Evolutionary conservation across 371 early-diverging fungal genomes (phyloP).

Genomic region (Gilbertella persicaria): DNA sequence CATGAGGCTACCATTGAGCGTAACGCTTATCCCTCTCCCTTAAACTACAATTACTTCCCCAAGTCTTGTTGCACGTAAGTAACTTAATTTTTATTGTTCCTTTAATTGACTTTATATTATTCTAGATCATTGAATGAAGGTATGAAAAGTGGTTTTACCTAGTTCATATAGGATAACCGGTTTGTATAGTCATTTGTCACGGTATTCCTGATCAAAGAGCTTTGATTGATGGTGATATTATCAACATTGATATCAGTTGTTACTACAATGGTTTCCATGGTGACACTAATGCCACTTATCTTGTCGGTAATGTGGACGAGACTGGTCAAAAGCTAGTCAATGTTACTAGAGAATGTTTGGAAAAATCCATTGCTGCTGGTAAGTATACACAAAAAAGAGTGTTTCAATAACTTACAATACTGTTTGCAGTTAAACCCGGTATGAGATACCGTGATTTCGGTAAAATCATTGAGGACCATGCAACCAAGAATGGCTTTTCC

Average conservation of each 20-base stretch:
- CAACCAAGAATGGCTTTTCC: slow-evolving; percentile 79
- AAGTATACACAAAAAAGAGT: slow-evolving; percentile 30
- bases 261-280: slow-evolving; percentile 91
- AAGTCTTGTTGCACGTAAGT: slow-evolving; percentile 91
- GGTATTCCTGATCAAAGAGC: slow-evolving; percentile 91
- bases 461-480: slow-evolving; percentile 84
- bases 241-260: slow-evolving; percentile 91
- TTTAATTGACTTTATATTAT: slow-evolving; percentile 5
- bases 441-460: slow-evolving; percentile 90
- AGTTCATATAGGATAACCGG: background rate
- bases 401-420: slow-evolving; percentile 19
- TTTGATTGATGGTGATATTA: slow-evolving; percentile 88
- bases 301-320: slow-evolving; percentile 85
- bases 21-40: slow-evolving; percentile 90
- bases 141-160: slow-evolving; percentile 3
- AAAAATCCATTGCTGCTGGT: slow-evolving; percentile 87
- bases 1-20: slow-evolving; percentile 88
- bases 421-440: slow-evolving; percentile 81
- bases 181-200: slow-evolving; percentile 70
- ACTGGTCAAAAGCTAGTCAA: slow-evolving; percentile 73
- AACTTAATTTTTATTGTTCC: slow-evolving; percentile 28
- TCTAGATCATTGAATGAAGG: slow-evolving; percentile 63
- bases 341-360: slow-evolving; percentile 78
- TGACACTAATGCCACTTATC: slow-evolving; percentile 87
- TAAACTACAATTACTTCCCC: slow-evolving; percentile 93